These are phyloP conservation scores for Bonia amplexicaulis DNA, from an alignment of 176 grass and related monocot species.

Conservation along the genomic window DNA sequence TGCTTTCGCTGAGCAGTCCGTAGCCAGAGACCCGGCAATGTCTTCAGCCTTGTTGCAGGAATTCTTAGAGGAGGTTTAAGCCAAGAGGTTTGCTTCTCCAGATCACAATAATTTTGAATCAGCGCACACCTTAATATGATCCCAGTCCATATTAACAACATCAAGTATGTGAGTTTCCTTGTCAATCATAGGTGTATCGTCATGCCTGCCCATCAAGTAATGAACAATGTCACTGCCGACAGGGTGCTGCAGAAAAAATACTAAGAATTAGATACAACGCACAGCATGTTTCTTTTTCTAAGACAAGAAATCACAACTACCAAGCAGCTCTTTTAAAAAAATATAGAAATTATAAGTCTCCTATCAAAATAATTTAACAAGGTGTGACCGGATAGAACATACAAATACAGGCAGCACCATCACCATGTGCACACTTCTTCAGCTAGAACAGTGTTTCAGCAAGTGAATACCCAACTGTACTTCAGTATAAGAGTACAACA, in stretches of 20 bases:
- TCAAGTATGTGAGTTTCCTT: conserved; percentile 80
- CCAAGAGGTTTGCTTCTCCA: neutral
- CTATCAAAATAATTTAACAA: neutral
- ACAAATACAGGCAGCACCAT: neutral
- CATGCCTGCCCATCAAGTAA: conserved; percentile 67
- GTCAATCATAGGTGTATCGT: conserved; percentile 66
- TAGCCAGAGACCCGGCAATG: no score
- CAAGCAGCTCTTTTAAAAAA: neutral
- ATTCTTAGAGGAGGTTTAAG: no score
- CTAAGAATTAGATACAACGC: neutral
- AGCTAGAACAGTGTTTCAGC: neutral
- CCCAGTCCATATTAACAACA: conserved; percentile 94
- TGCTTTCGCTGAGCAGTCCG: no score
- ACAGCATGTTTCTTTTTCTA: neutral
- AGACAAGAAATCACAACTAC: neutral
- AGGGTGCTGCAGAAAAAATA: conserved; percentile 38
- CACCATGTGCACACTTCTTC: neutral
- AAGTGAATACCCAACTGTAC: neutral
- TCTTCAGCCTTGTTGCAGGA: no score
- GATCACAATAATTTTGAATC: conserved; percentile 4
- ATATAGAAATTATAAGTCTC: neutral
- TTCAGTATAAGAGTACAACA: neutral
- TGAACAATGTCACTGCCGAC: conserved; percentile 62
- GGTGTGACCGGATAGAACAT: neutral
- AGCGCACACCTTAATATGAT: conserved; percentile 76